Evolutionary conservation across 371 early-diverging fungal species (phyloP).

Genomic region (Mortierella sp.): DNA sequence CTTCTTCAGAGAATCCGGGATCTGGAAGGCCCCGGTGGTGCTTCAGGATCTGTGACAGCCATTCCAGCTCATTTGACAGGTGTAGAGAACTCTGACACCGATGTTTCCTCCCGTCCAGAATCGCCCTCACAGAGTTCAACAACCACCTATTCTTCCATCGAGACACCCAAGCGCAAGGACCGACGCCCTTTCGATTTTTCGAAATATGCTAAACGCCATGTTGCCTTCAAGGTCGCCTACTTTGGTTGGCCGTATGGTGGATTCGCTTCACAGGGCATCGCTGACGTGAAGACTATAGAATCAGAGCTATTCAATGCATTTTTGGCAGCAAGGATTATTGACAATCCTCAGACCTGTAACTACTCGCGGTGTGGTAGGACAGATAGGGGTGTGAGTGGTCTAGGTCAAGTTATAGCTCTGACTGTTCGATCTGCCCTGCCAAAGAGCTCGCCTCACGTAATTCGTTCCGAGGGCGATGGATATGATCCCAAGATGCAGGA

Average conservation of each 20-base stretch:
- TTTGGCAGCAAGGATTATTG: conserved; percentile 77
- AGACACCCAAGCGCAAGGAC: conserved; percentile 55
- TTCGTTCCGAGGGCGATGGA: conserved; percentile 45
- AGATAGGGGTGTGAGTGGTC: conserved; percentile 95
- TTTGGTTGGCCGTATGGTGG: conserved; percentile 94
- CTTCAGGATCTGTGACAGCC: conserved; percentile 3
- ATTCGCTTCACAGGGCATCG: conserved; percentile 77
- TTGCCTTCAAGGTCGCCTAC: conserved; percentile 93
- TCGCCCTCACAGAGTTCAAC: conserved; percentile 18
- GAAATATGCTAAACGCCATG: conserved; percentile 79
- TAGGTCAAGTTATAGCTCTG: conserved; percentile 92
- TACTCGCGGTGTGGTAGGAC: conserved; percentile 94
- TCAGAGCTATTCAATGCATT: conserved; percentile 86
- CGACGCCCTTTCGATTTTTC: conserved; percentile 83
- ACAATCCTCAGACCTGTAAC: conserved; percentile 66
- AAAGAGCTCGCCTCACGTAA: conserved; percentile 49
- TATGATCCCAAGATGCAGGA: conserved; percentile 24
- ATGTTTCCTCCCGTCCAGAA: conserved; percentile 17
- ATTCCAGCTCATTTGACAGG: conserved; percentile 28
- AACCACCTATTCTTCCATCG: conserved; percentile 23
- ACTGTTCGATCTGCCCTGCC: conserved; percentile 77
- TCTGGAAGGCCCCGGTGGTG: conserved; percentile 17
- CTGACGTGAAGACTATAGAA: conserved; percentile 81
- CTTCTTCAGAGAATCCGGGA: conserved; percentile 43
- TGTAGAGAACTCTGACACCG: conserved; percentile 14